Percentiles rank a stretch among this genome's conserved stretches.
phyloP scores from a whole-genome alignment of 768 basidiomycete species.

The Udeniomyces megalosporus region DNA sequence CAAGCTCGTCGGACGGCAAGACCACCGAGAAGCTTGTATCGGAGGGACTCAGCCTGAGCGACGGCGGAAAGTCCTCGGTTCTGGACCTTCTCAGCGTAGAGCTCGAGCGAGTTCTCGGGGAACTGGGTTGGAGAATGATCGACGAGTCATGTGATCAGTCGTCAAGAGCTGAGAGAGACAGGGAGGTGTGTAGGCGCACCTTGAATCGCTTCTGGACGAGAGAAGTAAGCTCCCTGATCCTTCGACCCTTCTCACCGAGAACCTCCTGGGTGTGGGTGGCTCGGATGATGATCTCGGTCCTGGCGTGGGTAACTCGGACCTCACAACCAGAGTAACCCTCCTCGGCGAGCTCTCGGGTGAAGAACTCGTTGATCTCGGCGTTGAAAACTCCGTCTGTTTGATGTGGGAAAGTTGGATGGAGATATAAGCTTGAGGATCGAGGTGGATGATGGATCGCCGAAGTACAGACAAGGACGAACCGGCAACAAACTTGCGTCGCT shows the following conservation, averaged over 20 bases:
- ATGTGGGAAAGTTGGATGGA: slow-evolving; percentile 35
- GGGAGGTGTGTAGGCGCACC: not conserved
- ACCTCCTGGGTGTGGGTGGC: slow-evolving; percentile 95
- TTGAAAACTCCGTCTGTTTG: slow-evolving; percentile 98
- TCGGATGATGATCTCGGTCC: slow-evolving; percentile 99
- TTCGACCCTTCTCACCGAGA: slow-evolving; percentile 95
- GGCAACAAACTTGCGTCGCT: slow-evolving; percentile 60
- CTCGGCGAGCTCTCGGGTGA: slow-evolving; percentile 80
- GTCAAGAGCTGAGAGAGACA: too few species aligned
- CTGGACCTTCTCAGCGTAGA: slow-evolving; percentile 98
- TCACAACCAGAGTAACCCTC: slow-evolving; percentile 99
- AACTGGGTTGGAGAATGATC: slow-evolving; percentile 33
- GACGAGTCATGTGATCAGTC: not conserved
- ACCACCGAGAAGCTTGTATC: slow-evolving; percentile 98
- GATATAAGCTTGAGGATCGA: not conserved
- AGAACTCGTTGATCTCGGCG: slow-evolving; percentile 98
- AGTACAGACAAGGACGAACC: not conserved
- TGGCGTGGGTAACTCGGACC: slow-evolving; percentile 96
- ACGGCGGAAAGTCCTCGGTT: slow-evolving; percentile 95
- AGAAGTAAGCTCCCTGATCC: slow-evolving; percentile 94
- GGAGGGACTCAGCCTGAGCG: slow-evolving; percentile 93
- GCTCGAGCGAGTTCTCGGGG: slow-evolving; percentile 94
- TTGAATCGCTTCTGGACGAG: slow-evolving; percentile 99
- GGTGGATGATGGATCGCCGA: not conserved
- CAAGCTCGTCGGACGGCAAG: slow-evolving; percentile 96